Base-by-base conservation (phyloP, 1,284 basidiomycete genomes). In the Leccinum griseonigrum region DNA sequence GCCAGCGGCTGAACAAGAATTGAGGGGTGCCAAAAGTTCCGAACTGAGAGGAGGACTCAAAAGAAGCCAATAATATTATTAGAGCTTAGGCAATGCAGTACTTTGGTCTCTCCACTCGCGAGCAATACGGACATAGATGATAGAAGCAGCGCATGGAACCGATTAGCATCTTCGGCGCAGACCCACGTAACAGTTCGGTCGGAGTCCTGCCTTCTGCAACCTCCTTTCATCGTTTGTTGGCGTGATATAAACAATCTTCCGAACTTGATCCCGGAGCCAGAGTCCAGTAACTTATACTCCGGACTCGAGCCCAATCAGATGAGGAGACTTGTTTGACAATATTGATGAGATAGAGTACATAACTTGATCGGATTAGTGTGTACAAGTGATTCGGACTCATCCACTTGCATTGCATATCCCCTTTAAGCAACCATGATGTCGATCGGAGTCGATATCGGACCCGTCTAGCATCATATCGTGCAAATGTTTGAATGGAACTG, bases 111-210 rank as follows among this genome's bases (percentile, higher is more conserved):
- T 34, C 38, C 58, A 54, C 55, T 43, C 38, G 56, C 28, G 26
- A 51, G 40, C 28, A 50, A 40, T 57, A 53, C 34, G 43, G 46
- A 52, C 34, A 54, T 54, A 43, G 48, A 36, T 46, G 64, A 13
- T 54, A 32, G 32, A 36, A 52, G 52, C 8, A 50, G 31, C 26
- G 8, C 46, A 40, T 34, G 32, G 56, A 69, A 61, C 67, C 66
- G 55, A 72, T 69, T 70, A 70, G 22, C 69, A 69, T 60, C 38
- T 67, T 60, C 7, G 26, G 13, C 22, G 54, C 46, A 26, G 34
- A 56, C 18, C 32, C 59, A 67, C 66, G 68, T 68, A 68, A 68
- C 16, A 28, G 36, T 52, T 53, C 18, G 54, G 16, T 57, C 54
- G 46, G 40, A 59, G 43, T 28, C n/a, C 32, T 34, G 51, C 43